Percentiles rank a stretch among this genome's conserved stretches.
phyloP scores from a whole-genome alignment of 805 yeast species.

The Pichia nanzhaoensis region DNA sequence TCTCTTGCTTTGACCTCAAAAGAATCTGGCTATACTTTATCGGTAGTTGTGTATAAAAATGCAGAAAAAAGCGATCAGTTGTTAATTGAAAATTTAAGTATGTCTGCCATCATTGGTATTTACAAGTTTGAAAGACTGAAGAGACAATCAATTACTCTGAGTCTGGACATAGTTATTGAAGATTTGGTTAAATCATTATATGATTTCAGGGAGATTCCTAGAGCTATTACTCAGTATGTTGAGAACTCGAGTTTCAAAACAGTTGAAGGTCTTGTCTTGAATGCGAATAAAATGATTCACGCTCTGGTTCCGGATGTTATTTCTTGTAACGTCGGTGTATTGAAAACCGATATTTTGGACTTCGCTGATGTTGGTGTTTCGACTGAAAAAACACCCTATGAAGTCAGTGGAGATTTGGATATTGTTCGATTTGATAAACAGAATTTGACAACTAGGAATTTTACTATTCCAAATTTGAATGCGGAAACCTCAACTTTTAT shows the following conservation, averaged over 20 bases:
- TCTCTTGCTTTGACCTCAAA: constrained; percentile 12
- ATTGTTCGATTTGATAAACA: constrained; percentile 20
- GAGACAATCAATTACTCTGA: constrained; percentile 66
- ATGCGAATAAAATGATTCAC: constrained; percentile 42
- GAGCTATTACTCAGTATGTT: constrained; percentile 50
- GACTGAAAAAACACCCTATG: constrained; percentile 42
- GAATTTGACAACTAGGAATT: constrained; percentile 16
- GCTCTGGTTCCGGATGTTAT: constrained; percentile 8
- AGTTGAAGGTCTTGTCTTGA: constrained; percentile 82
- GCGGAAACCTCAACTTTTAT: constrained; percentile 13
- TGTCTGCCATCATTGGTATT: constrained; percentile 75
- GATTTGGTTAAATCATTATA: constrained; percentile 11
- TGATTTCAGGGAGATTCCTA: constrained; percentile 38
- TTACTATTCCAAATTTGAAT: constrained; percentile 27
- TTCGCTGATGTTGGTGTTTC: constrained; percentile 86
- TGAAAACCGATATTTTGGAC: constrained; percentile 84
- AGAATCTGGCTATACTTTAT: background rate
- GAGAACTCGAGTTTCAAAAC: constrained; percentile 81
- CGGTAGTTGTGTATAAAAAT: background rate
- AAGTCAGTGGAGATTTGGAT: constrained; percentile 26
- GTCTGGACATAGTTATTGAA: constrained; percentile 40
- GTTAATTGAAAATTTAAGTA: constrained; percentile 2
- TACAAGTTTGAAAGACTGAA: constrained; percentile 83
- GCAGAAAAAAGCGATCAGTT: background rate
- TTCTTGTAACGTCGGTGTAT: constrained; percentile 49